phyloP scores from a whole-genome alignment of 495 filamentous ascomycete species.

The Neurospora terricola region DNA sequence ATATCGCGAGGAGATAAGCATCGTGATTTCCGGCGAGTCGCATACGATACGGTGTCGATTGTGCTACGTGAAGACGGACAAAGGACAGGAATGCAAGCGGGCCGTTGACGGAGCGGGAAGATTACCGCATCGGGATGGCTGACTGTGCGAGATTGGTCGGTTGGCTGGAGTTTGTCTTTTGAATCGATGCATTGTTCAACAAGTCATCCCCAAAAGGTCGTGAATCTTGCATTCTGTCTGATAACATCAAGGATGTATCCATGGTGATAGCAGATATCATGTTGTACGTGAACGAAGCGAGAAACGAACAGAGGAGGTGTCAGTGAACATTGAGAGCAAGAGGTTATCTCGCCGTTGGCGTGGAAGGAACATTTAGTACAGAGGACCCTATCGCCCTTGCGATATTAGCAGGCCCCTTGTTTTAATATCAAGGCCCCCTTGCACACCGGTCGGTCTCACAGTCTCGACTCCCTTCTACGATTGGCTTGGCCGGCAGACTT shows the following conservation, averaged over 20 bases:
- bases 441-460: not conserved
- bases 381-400: not conserved
- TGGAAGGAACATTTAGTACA: not conserved
- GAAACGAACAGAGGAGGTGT: not conserved
- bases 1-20: not conserved
- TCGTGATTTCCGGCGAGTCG: not conserved
- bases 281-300: not conserved
- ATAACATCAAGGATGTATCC: not conserved
- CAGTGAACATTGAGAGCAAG: not conserved
- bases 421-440: not conserved
- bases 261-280: not conserved
- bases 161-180: not conserved
- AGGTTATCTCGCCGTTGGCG: not conserved
- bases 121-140: not conserved
- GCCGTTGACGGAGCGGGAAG: not conserved
- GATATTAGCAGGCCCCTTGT: not conserved
- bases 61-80: not conserved
- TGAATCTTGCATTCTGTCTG: not conserved
- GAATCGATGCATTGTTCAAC: not conserved
- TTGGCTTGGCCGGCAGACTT: not conserved
- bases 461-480: not conserved
- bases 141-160: not conserved
- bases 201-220: not conserved
- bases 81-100: not conserved
- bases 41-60: not conserved